Evolutionary conservation across 192 early-diverging fungal species (phyloP), one percentile per base, ranked within the genome.

Genomic region (Gamsiella multidivaricata): DNA sequence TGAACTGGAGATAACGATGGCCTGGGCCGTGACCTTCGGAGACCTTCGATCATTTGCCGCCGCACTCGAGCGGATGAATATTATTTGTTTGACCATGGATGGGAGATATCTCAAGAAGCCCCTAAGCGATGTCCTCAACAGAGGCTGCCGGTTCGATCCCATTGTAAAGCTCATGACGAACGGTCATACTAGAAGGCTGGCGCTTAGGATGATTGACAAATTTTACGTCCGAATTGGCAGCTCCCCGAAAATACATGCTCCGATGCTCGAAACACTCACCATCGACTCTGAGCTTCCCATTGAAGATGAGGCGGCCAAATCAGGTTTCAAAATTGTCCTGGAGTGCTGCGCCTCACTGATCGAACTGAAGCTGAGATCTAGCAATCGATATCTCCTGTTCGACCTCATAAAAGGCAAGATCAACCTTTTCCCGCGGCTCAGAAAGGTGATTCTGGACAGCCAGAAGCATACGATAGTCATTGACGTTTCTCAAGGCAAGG

Each of bases 141-240:
- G 43, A 7, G 26, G 34, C 10, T 36, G 57, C 11, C 46, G 57
- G 3, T 69, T 25, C 7, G 56, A 69, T 15, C 66, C 66, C 1
- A 32, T 69, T 4, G 15, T 60, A 2, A 22, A 53, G 47, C 55
- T 69, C 3, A 41, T 69, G 55, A 10, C 37, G n/a, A 41, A 58
- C 15, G 42, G 46, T 1, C 56, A 33, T 18, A 51, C 60, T 29
- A 47, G 51, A 33, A 10, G 32, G 23, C 33, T 70, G 11, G 5
- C 28, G 17, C 11, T 46, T 5, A 20, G 5, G 22, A n/a, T 6
- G 5, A n/a, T 55, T n/a, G 36, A 6, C 5, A 32, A 55, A 10
- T 55, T 55, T 32, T 55, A 55, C n/a, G 12, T 18, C 12, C 45
- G n/a, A 5, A 5, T 46, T 18, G 10, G 15, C 10, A 46, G 45